A percentile compares a stretch with the other conserved stretches of the same genome.
Conservation (phyloP, 352 stramenopile species). For the Globisporangium spiculum region DNA sequence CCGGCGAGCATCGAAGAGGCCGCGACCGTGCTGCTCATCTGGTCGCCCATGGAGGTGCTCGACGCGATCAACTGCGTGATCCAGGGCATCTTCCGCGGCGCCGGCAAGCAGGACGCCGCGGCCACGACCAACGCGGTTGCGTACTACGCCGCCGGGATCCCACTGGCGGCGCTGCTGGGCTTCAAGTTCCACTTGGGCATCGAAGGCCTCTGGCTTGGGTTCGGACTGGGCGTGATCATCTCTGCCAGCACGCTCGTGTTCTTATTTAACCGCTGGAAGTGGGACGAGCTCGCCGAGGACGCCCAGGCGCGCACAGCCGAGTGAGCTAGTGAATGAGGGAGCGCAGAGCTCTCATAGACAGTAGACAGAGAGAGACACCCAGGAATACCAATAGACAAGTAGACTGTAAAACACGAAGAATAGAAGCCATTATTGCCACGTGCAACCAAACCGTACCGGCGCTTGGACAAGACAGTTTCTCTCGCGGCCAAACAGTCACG, state of each 20-base stretch:
- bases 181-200: conserved; percentile 49
- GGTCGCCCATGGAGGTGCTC: conserved; percentile 31
- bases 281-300: conserved; percentile 32
- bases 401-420: too few relatives aligned
- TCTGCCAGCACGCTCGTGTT: conserved; percentile 14
- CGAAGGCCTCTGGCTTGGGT: conserved; percentile 55
- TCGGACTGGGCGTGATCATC: conserved; percentile 44
- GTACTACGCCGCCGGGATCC: conserved; percentile 77
- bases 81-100: conserved; percentile 37
- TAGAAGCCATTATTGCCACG: too few relatives aligned
- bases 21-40: conserved; percentile 27
- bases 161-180: conserved; percentile 50
- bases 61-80: conserved; percentile 32
- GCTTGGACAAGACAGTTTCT: too few relatives aligned
- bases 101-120: conserved; percentile 28
- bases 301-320: conserved; percentile 35
- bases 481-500: too few relatives aligned
- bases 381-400: too few relatives aligned
- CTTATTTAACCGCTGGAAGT: conserved; percentile 17
- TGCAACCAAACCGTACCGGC: too few relatives aligned
- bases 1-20: conserved; percentile 27
- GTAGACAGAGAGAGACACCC: neutral
- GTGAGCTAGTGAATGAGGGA: conserved; percentile 4
- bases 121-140: conserved; percentile 46
- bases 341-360: neutral